phyloP scores from a whole-genome alignment of 2,329 filamentous ascomycete genomes.

The Aureobasidium sp. region DNA sequence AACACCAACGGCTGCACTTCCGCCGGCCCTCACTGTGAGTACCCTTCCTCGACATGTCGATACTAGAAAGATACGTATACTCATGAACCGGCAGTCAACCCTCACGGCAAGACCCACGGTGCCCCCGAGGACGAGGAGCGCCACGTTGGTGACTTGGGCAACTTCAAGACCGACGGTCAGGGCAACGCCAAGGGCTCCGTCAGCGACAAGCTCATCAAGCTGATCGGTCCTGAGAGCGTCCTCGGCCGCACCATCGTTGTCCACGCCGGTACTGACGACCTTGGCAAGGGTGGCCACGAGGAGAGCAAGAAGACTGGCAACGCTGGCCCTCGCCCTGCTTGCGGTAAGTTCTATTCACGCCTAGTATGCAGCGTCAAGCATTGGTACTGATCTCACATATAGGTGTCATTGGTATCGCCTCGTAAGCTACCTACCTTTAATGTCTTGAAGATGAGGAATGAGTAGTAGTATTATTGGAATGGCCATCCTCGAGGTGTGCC shows the following conservation, averaged over 20 bases:
- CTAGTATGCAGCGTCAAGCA: not conserved
- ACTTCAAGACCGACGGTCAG: conserved; percentile 90
- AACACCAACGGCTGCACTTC: conserved; percentile 99
- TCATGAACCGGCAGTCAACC: conserved; percentile 68
- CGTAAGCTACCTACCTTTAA: conserved; percentile 18
- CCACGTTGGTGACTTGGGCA: conserved; percentile 96
- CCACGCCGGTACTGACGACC: conserved; percentile 92
- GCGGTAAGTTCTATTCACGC: conserved; percentile 55
- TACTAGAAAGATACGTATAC: not conserved
- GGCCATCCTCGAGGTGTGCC: not conserved
- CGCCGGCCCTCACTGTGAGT: conserved; percentile 92
- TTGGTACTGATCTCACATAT: not conserved
- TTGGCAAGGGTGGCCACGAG: conserved; percentile 84
- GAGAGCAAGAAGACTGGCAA: conserved; percentile 99
- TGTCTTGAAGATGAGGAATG: not conserved
- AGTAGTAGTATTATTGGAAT: conserved; percentile 5
- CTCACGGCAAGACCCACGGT: conserved; percentile 85
- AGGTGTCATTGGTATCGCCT: conserved; percentile 34
- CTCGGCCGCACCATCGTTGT: conserved; percentile 93
- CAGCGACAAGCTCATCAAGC: conserved; percentile 78
- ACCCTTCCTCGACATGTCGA: not conserved
- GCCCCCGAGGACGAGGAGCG: conserved; percentile 74
- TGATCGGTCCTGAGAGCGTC: conserved; percentile 92
- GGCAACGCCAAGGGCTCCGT: conserved; percentile 80
- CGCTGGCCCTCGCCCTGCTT: conserved; percentile 86